These are phyloP conservation scores for Aspergillus candidus DNA, from an alignment of 2,329 filamentous ascomycete species.

Conservation along the genomic window DNA sequence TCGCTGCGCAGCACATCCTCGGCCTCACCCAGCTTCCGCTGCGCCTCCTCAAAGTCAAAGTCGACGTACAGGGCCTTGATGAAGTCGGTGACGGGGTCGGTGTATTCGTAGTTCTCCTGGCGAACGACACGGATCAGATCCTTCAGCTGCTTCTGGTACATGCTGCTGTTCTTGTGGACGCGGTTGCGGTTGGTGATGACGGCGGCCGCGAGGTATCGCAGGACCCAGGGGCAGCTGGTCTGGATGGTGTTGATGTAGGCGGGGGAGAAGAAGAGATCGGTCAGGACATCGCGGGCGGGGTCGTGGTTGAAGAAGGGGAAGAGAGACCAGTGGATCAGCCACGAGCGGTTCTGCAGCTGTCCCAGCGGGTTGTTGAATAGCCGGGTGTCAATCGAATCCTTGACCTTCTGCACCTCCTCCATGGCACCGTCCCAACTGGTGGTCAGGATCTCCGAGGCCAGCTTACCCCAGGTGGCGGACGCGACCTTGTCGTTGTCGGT, in stretches of 20 bases:
- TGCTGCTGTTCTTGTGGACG: conserved; percentile 66
- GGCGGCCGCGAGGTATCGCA: conserved; percentile 87
- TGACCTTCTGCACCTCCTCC: conserved; percentile 84
- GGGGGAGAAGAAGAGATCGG: conserved; percentile 94
- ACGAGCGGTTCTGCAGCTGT: conserved; percentile 92
- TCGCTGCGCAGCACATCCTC: conserved; percentile 88
- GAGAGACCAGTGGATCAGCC: conserved; percentile 96
- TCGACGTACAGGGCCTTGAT: conserved; percentile 92
- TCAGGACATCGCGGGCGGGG: conserved; percentile 77
- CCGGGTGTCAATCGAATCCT: conserved; percentile 86
- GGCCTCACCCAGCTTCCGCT: conserved; percentile 76
- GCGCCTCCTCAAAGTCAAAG: conserved; percentile 96
- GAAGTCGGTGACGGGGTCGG: conserved; percentile 91
- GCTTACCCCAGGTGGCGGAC: conserved; percentile 94
- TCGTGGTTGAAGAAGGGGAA: conserved; percentile 99
- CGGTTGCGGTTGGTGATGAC: conserved; percentile 90
- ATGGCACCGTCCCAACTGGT: conserved; percentile 92
- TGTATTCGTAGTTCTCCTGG: conserved; percentile 97
- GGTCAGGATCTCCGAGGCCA: conserved; percentile 90
- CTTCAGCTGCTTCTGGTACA: conserved; percentile 98
- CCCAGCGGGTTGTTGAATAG: conserved; percentile 94
- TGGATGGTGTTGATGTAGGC: conserved; percentile 99
- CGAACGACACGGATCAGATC: conserved; percentile 91
- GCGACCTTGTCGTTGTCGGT: conserved; percentile 98
- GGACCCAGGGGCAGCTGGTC: conserved; percentile 92